Evolutionary conservation across 352 stramenopile genomes (phyloP).

Genomic region (Stramenopiles sp.): DNA sequence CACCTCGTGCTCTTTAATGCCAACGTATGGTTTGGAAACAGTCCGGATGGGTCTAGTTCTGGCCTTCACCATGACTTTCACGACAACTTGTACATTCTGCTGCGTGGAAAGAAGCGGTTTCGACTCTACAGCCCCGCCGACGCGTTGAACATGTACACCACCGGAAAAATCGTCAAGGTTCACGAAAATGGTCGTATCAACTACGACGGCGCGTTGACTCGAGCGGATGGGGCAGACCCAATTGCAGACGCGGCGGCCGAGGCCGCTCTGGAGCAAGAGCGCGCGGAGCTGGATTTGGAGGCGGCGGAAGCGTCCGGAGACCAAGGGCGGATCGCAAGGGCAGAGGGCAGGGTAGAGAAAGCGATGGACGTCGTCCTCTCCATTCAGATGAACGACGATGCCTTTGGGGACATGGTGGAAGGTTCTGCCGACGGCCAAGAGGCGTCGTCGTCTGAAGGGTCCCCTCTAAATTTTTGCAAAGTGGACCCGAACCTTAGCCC

Average conservation of each 20-base stretch:
- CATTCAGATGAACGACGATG: conserved; percentile 9
- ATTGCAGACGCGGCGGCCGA: conserved; percentile 34
- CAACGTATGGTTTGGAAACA: conserved; percentile 90
- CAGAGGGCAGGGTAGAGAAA: conserved; percentile 39
- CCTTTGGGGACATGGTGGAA: conserved; percentile 32
- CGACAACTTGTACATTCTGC: conserved; percentile 91
- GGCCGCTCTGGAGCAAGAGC: conserved; percentile 37
- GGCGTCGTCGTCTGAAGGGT: conserved; percentile 27
- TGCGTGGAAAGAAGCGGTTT: conserved; percentile 78
- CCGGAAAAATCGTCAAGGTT: conserved; percentile 49
- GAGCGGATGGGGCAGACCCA: conserved; percentile 44
- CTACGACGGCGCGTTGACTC: conserved; percentile 63
- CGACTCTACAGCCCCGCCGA: conserved; percentile 69
- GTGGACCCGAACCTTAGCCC: conserved; percentile 33
- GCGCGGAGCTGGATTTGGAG: conserved; percentile 35
- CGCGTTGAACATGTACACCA: conserved; percentile 67
- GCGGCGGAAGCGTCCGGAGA: conserved; percentile 35
- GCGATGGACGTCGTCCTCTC: conserved; percentile 22
- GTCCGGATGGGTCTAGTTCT: conserved; percentile 45
- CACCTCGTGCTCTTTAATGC: conserved; percentile 75
- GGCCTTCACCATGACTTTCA: conserved; percentile 96
- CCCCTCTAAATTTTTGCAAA: conserved; percentile 47
- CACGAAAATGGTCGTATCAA: conserved; percentile 87
- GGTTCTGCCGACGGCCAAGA: conserved; percentile 43
- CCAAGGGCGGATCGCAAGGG: conserved; percentile 34